Base-by-base conservation (phyloP, 108 stramenopile species). In the Fragilaria crotonensis region DNA sequence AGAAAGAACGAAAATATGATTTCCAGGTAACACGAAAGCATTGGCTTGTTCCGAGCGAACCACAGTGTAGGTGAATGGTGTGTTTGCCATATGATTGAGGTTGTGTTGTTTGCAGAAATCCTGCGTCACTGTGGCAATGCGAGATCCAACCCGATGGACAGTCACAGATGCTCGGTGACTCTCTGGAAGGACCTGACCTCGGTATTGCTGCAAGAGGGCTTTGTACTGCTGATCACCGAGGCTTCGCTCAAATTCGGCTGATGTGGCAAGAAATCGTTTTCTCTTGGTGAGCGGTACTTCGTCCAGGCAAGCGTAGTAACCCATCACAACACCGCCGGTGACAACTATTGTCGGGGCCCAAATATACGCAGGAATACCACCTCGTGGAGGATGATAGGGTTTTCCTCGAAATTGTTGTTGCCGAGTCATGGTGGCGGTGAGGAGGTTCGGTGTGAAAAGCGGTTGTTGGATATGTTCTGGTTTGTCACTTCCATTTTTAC, bases 21-120 rank as follows among this genome's bases (percentile, higher is more conserved):
- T 91, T 7, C 76, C 76, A 7, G 90, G 90, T 30, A 91, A 53
- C 2, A 87, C 86, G 74, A 91, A 91, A 21, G 86, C 90, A 71
- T 91, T 91, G 36, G 90, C 90, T 47, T 67, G 63, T 17, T 79
- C 71, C 0, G 83, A 83, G 3, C 80, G 74, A 14, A 91, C 68
- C 14, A 91, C 86, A 0, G 86, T 88, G 59, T 80, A 91, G 17
- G 82, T 84, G 52, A 73, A 83, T 22, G 76, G 72, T 27, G 64
- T 30, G 14, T 7, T 14, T 18, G 56, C 33, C 28, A 62, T 22
- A 32, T 41, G 20, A 20, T 41, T 30, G 22, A 52, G 22, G 48
- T 65, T 33, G 45, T 64, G 33, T 47, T 69, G 30, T 14, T 30
- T 50, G 45, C 47, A 25, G 21, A 64, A 55, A 33, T 63, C 60